Percentiles rank a stretch among this genome's conserved stretches.
These are phyloP conservation scores for Rhizopus arrhizus DNA, from an alignment of 371 early-diverging fungal species.

Conservation along the genomic window DNA sequence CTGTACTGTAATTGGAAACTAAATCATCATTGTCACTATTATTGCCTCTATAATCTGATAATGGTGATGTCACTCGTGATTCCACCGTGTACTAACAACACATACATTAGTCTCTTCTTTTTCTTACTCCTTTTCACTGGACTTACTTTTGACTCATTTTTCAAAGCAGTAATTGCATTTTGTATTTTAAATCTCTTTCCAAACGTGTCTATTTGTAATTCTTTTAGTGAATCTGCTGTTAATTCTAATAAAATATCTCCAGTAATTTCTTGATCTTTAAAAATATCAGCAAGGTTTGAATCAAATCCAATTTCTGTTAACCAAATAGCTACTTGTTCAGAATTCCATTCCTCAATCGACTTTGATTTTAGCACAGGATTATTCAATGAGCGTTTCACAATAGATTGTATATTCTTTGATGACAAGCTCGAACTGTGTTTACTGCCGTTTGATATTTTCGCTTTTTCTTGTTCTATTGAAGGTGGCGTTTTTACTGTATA, in stretches of 20 bases:
- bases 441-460: slow-evolving; percentile 27
- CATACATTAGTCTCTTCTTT: no score
- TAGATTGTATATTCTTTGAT: slow-evolving; percentile 16
- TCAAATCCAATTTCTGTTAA: slow-evolving; percentile 58
- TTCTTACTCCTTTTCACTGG: not conserved
- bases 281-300: slow-evolving; percentile 48
- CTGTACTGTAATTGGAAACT: slow-evolving; percentile 38
- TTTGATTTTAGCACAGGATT: slow-evolving; percentile 5
- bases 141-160: slow-evolving; percentile 28
- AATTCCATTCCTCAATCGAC: slow-evolving; percentile 48
- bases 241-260: slow-evolving; percentile 71
- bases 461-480: slow-evolving; percentile 28
- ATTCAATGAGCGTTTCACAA: slow-evolving; percentile 13
- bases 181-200: slow-evolving; percentile 73
- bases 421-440: slow-evolving; percentile 5
- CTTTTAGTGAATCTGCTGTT: slow-evolving; percentile 69
- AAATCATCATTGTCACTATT: slow-evolving; percentile 30
- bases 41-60: not conserved
- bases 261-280: slow-evolving; percentile 71
- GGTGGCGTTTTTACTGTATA: slow-evolving; percentile 55
- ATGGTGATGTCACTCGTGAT: not conserved
- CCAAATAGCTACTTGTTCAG: slow-evolving; percentile 52
- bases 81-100: no score
- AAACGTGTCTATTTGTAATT: slow-evolving; percentile 67
- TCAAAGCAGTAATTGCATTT: slow-evolving; percentile 62